These are phyloP conservation scores for Neolentinus lepideus DNA, from an alignment of 1,284 basidiomycete species.

Conservation along the genomic window DNA sequence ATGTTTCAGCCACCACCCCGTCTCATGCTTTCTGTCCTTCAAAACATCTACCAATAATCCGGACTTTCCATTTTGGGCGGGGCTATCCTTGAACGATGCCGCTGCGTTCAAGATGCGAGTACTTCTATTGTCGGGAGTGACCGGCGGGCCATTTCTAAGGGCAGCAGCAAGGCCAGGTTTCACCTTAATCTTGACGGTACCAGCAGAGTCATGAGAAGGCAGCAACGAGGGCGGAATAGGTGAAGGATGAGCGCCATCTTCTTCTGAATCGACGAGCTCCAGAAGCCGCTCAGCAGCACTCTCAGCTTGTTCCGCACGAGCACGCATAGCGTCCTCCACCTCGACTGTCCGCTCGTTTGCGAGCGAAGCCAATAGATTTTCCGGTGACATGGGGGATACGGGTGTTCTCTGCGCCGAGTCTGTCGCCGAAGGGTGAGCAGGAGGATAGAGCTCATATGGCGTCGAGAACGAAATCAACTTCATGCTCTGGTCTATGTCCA, in stretches of 20 bases:
- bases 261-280: constrained; percentile 73
- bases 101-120: constrained; percentile 60
- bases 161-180: constrained; percentile 13
- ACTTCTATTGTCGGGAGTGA: constrained; percentile 57
- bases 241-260: constrained; percentile 43
- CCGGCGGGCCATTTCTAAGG: constrained; percentile 27
- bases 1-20: constrained; percentile 74
- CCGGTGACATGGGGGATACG: constrained; percentile 18
- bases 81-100: constrained; percentile 74
- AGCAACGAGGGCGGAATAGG: constrained; percentile 49
- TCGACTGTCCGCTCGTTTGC: constrained; percentile 39
- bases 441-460: constrained; percentile 48
- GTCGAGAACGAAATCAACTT: constrained; percentile 68
- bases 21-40: constrained; percentile 50
- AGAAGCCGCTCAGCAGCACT: constrained; percentile 78
- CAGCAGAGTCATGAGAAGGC: constrained; percentile 31
- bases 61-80: constrained; percentile 43
- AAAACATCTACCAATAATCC: constrained; percentile 61
- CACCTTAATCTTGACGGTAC: constrained; percentile 30
- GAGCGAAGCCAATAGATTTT: constrained; percentile 39
- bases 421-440: constrained; percentile 11
- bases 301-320: constrained; percentile 83
- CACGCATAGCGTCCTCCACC: constrained; percentile 77
- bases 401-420: constrained; percentile 15
- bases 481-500: constrained; percentile 35